Conservation (phyloP, 2,329 filamentous ascomycete genomes). For the Fusarium phyllophilum region DNA sequence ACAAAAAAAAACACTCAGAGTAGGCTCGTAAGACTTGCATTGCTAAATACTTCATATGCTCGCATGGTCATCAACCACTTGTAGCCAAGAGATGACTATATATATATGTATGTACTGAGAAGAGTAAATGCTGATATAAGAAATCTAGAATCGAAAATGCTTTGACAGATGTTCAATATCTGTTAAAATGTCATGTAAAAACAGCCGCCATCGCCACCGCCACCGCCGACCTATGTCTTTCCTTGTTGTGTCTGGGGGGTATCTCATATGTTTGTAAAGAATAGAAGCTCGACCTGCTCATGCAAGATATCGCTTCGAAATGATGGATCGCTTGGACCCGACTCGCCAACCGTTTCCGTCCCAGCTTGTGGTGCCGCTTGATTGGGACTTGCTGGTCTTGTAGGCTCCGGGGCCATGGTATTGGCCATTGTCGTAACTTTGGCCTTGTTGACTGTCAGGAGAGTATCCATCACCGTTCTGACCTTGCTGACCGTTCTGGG, state of each 20-base stretch:
- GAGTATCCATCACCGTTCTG: not conserved
- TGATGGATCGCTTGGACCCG: slow-evolving; percentile 24
- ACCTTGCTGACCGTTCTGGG: not conserved
- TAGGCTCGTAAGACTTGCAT: slow-evolving; percentile 5
- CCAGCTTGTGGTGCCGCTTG: slow-evolving; percentile 9
- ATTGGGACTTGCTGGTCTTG: slow-evolving; percentile 8
- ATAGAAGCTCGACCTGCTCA: slow-evolving; percentile 20
- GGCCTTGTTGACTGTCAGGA: not conserved
- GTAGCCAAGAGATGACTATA: slow-evolving; percentile 18
- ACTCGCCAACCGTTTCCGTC: slow-evolving; percentile 14
- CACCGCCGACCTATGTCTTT: slow-evolving; percentile 1
- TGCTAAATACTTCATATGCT: slow-evolving; percentile 22
- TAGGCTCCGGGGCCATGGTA: slow-evolving; percentile 17
- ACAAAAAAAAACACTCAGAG: not conserved
- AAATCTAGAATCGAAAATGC: slow-evolving; percentile 20
- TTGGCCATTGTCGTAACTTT: slow-evolving; percentile 16
- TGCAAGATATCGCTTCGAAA: slow-evolving; percentile 30
- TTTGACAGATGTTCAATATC: slow-evolving; percentile 9
- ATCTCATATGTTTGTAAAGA: slow-evolving; percentile 13
- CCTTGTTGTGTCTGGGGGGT: slow-evolving; percentile 9
- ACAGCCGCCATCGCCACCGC: slow-evolving; percentile 18
- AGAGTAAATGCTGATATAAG: slow-evolving; percentile 23
- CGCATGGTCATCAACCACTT: not conserved
- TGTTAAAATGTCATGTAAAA: slow-evolving; percentile 10
- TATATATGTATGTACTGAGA: slow-evolving; percentile 35